Evolutionary conservation across 1,139 yeast genomes (phyloP), one percentile per base, ranked within the genome.

Genomic region (Pneumocystis murina): DNA sequence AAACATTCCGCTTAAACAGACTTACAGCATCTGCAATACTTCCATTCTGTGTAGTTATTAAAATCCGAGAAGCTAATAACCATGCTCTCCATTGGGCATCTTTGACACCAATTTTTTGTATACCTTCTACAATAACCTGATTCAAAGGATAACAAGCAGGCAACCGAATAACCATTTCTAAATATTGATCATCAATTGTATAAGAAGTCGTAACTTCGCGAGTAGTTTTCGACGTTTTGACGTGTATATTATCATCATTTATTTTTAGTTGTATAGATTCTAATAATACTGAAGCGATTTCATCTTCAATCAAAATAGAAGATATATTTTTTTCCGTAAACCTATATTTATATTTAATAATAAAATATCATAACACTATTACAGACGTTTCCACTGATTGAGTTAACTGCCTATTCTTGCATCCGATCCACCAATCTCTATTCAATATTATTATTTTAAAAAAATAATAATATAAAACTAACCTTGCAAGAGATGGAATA

Each of bases 21-120:
- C 87, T 91, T 64, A 94, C 78, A 1, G 96, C 87, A 66, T 89
- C 96, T 59, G 84, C 75, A 40, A 92, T 83, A 0, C 94, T 85
- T 12, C 96, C 96, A 70, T 87, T 87, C 72, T 83, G 82, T 16
- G 68, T 79, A 59, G 84, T 84, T 6, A 87, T 81, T 17, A 90
- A 84, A 64, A 91, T 82, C 72, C 88, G 96, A 1, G 95, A 86
- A 0, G 97, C 92, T 71, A 92, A 77, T 38, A 92, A 76, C 98
- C 98, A 92, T 0, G 96, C 92, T 69, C 89, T 86, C 96, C 97
- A 91, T 75, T 88, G 92, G 67, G 83, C 84, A 69, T 92, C 97
- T 69, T 86, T 87, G 17, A 91, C 95, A 17, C 98, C 98, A 59
- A 90, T 80, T 67, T 96, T 79, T 64, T 84, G 80, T 1, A 88